phyloP scores from a whole-genome alignment of 768 basidiomycete genomes.

The Piloderma croceum region DNA sequence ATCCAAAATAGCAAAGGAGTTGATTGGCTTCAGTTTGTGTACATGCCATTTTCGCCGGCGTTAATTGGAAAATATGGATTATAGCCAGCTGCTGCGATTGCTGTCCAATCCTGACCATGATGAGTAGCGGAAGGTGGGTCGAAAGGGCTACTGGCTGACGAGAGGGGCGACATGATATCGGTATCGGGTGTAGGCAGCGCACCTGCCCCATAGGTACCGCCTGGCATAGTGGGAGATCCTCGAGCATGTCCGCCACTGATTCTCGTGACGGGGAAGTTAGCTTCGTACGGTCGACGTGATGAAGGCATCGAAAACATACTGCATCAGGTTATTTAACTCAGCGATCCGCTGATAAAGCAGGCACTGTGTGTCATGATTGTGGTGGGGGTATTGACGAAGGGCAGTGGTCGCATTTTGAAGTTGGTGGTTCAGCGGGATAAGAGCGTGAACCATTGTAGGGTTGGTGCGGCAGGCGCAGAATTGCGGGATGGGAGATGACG shows the following conservation, averaged over 20 bases:
- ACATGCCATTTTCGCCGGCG: slow-evolving; percentile 49
- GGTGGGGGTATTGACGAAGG: slow-evolving; percentile 57
- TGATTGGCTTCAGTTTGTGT: too few species aligned
- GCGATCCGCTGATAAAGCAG: slow-evolving; percentile 51
- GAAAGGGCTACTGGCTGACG: slow-evolving; percentile 38
- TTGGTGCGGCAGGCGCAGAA: slow-evolving; percentile 62
- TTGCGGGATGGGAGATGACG: slow-evolving; percentile 28
- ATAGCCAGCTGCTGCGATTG: slow-evolving; percentile 49
- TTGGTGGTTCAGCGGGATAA: slow-evolving; percentile 59
- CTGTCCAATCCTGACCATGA: slow-evolving; percentile 61
- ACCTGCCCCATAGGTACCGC: slow-evolving; percentile 54
- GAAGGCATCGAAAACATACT: slow-evolving; percentile 40
- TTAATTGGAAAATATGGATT: slow-evolving; percentile 63
- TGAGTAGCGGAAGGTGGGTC: slow-evolving; percentile 40
- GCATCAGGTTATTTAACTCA: slow-evolving; percentile 58
- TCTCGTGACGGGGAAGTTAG: slow-evolving; percentile 13
- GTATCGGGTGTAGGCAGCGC: slow-evolving; percentile 52
- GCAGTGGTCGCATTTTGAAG: slow-evolving; percentile 52
- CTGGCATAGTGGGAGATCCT: slow-evolving; percentile 41
- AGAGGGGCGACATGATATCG: slow-evolving; percentile 47
- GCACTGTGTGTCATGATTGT: slow-evolving; percentile 49
- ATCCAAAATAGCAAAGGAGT: too few species aligned
- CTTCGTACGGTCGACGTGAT: too few species aligned
- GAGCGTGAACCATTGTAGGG: slow-evolving; percentile 52
- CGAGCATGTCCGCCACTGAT: slow-evolving; percentile 47